Conservation (phyloP, 495 filamentous ascomycete species). For the Echria macrotheca region DNA sequence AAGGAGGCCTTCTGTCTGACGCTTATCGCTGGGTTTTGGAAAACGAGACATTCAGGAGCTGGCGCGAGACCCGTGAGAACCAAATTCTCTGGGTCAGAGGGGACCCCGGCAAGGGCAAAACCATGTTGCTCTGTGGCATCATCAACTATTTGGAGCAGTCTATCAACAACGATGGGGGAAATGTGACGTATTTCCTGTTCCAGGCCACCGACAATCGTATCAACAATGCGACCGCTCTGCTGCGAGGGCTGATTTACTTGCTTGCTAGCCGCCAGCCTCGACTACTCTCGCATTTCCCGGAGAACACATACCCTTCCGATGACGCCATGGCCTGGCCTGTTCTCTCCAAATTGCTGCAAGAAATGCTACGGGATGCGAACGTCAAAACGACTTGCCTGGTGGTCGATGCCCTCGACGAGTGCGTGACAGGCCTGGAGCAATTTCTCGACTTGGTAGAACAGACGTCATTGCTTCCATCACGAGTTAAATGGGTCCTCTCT, state of each 20-base stretch:
- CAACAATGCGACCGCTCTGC: constrained; percentile 35
- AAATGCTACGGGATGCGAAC: constrained; percentile 29
- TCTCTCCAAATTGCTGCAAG: constrained; percentile 24
- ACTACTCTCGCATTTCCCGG: background rate
- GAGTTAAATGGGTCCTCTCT: constrained; percentile 38
- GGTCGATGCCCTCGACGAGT: constrained; percentile 51
- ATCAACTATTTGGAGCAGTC: constrained; percentile 30
- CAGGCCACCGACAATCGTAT: constrained; percentile 30
- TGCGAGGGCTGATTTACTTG: constrained; percentile 38
- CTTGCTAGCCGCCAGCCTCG: constrained; percentile 16
- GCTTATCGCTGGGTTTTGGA: constrained; percentile 41
- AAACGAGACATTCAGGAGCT: constrained; percentile 28
- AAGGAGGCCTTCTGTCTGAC: constrained; percentile 32
- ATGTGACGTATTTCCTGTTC: constrained; percentile 42
- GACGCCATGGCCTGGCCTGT: constrained; percentile 26
- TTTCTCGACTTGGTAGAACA: constrained; percentile 32
- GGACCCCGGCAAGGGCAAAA: constrained; percentile 44
- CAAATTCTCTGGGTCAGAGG: constrained; percentile 44
- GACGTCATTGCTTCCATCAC: constrained; percentile 9
- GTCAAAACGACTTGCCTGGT: constrained; percentile 28
- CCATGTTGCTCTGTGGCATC: constrained; percentile 33
- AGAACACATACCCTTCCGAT: background rate
- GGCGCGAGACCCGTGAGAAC: constrained; percentile 21
- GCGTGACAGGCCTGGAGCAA: constrained; percentile 19
- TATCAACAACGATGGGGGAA: background rate